Base-by-base conservation (phyloP, 345 rosid species). In the Eucalyptus pauciflora region DNA sequence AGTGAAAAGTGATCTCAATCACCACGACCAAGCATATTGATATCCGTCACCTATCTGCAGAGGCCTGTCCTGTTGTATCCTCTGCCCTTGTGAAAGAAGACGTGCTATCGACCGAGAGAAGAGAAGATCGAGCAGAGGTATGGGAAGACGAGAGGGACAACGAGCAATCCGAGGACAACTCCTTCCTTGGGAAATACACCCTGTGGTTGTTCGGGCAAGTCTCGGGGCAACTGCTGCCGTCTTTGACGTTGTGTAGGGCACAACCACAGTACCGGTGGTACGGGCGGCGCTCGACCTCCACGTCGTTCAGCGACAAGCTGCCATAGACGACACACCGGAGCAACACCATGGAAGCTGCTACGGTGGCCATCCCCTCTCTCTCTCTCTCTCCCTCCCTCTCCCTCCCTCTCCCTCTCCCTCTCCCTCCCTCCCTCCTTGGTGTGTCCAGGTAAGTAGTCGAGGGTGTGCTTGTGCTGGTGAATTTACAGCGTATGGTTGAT, bases 321-420 rank as follows among this genome's bases (percentile, higher is more conserved):
- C 95, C 96, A 20, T 95, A 92, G 50, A 92, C 92, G 64, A 95
- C 86, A 52, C 89, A 88, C 31, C 94, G 92, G 91, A 95, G 90
- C 46, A 95, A 87, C 46, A 96, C 94, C 56, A 93, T 94, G 83
- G 83, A 76, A 87, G 96, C 95, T 12, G 95, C 93, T 89, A 94
- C 92, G 3, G 94, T 37, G 88, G 96, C 94, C 96, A 96, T 88
- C 31, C 48, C 45, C 64, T 54, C 60, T 5, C 71, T 37, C 31
- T 5, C 25, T 2, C 25, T 6, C 17, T 3, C 69, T 6, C 69
- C 16, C 54, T 50, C 54, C 15, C 33, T 2, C 67, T 1, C 15
- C 1, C 15, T 25, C 15, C 1, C 15, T 25, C 15, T 25, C 64
- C 0, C 25, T 1, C 80, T 17, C 81, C 2, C 20, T 3, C 24